phyloP scores from a whole-genome alignment of 2,329 filamentous ascomycete genomes.

The Metarhizium guizhouense region DNA sequence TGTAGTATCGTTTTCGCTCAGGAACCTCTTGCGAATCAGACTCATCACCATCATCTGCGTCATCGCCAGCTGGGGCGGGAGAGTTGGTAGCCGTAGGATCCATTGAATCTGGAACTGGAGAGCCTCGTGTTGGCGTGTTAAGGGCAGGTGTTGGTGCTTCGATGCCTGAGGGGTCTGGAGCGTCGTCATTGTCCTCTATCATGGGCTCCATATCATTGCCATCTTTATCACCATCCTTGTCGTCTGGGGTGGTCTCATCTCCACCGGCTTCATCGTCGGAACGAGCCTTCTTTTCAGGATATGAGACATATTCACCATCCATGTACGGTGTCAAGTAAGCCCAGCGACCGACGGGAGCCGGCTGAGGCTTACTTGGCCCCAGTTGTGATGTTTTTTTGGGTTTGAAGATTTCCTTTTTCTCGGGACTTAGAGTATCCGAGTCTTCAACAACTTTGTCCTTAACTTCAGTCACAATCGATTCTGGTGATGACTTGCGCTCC shows the following conservation, averaged over 20 bases:
- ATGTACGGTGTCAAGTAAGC: conserved; percentile 32
- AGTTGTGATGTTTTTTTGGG: conserved; percentile 2
- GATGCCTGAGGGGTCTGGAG: conserved; percentile 16
- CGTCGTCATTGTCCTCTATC: conserved; percentile 25
- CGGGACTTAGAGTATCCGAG: background rate
- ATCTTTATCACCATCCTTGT: conserved; percentile 13
- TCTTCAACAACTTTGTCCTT: background rate
- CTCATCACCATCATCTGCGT: conserved; percentile 26
- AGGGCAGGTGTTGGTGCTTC: conserved; percentile 28
- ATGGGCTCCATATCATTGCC: conserved; percentile 19
- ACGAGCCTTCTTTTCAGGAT: conserved; percentile 28
- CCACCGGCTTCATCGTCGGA: conserved; percentile 21
- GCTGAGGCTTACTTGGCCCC: conserved; percentile 16
- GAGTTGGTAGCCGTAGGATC: conserved; percentile 29
- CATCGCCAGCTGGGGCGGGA: conserved; percentile 27
- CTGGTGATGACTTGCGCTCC: background rate
- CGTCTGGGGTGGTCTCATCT: conserved; percentile 23
- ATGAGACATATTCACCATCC: conserved; percentile 27
- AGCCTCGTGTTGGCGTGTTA: conserved; percentile 29
- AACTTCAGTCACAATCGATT: background rate
- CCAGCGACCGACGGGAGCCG: conserved; percentile 24
- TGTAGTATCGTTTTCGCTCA: conserved; percentile 24
- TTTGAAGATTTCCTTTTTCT: background rate
- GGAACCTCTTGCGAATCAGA: conserved; percentile 24
- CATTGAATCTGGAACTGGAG: conserved; percentile 29